Evolutionary conservation across 805 yeast genomes (phyloP), one percentile per base, ranked within the genome.

Genomic region (Yarrowia yakushimensis): DNA sequence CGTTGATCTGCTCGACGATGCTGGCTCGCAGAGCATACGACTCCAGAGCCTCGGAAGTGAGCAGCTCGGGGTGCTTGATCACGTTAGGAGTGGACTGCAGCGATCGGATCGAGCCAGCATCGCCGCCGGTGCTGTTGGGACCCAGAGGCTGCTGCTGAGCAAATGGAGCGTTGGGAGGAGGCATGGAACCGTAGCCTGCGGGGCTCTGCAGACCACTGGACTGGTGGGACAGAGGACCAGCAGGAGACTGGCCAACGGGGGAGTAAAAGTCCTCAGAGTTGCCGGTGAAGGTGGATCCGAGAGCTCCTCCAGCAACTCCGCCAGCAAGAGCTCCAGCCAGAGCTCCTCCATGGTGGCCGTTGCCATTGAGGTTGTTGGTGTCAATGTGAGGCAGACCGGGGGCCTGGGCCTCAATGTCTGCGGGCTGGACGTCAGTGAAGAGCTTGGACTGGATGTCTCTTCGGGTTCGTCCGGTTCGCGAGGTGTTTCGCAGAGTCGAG

Each of bases 1-100:
- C 96, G 70, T 84, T 86, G 66, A 90, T 78, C 12, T 88, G 85
- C 75, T 93, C 98, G n/a, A 94, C 92, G 66, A 91, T 77, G 50
- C 96, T 87, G 2, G 62, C 52, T 33, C 54, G 52, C 23, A 59
- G 31, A 27, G 92, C 85, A 68, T 86, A 89, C 67, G 93, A 66
- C 20, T 74, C 75, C 27, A 39, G 55, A 22, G 37, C 65, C 5
- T 66, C 36, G 3, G 43, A 46, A 3, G 31, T 39, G 7, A 74
- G 74, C 52, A 71, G 65, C 11, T 68, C 67, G 12, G 76, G 76
- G 65, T 67, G 71, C 41, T 45, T 42, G 43, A 59, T 59, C 30
- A 45, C 54, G 30, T 39, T 55, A 12, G 62, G 54, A 15, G 66
- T 43, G 33, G 71, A 55, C 59, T 64, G 62, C 41, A 66, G 30